Evolutionary conservation across 345 rosid species (phyloP), one percentile per base, ranked within the genome.

Genomic region (Citrus unshiu): DNA sequence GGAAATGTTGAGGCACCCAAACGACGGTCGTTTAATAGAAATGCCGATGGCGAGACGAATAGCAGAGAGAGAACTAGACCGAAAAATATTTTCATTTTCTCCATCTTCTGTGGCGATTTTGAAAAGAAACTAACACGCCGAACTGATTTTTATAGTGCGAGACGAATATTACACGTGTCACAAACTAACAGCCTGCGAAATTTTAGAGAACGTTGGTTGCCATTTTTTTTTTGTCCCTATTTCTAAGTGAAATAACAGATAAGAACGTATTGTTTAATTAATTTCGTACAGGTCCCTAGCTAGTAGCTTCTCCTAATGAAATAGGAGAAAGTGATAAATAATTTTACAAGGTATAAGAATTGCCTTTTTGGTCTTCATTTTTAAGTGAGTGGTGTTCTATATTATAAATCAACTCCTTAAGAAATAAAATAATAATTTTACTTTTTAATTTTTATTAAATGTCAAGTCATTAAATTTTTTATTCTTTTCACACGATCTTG

Each of bases 1-100:
- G 97, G 97, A 66, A 93, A 90, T 64, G 58, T 83, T 29, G 95
- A 87, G 72, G 60, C 65, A 68, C 74, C 88, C 67, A 90, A 73
- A 75, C 35, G 70, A 13, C 80, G 78, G 58, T 87, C 91, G n/a
- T 78, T 75, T 19, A 84, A 7, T 30, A 80, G 54, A 57, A 73
- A 60, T 58, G 84, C 74, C 32, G 86, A 83, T 2, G 90, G 77
- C 66, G 88, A 59, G 71, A 74, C 25, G 4, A 49, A 61, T 4
- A 79, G 27, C 63, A 70, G 65, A 19, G 81, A 79, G 66, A 85
- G 40, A 39, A 82, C 27, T 70, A 77, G 14, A 83, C 71, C 34
- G 30, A 69, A 43, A 85, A 29, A 32, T 68, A 34, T 68, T 60
- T 6, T 82, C 27, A 2, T 74, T 67, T 73, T 87, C 83, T 37